Conservation (phyloP, 2,329 filamentous ascomycete species). For the Chalaropsis thielavioides region DNA sequence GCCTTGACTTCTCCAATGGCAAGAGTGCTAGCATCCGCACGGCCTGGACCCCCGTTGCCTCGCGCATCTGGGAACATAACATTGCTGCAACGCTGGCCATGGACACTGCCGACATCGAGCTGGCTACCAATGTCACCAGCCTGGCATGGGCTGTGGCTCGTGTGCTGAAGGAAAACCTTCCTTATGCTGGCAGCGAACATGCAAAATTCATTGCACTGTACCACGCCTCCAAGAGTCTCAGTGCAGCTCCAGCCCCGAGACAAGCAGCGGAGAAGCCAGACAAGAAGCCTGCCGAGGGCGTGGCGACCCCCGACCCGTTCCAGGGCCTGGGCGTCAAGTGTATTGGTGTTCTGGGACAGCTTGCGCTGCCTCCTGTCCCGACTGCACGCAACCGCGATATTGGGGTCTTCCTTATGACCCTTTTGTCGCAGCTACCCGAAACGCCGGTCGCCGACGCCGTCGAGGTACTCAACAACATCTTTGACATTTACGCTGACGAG, state of each 20-base stretch:
- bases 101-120: conserved; percentile 45
- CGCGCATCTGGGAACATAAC: conserved; percentile 42
- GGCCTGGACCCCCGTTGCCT: conserved; percentile 40
- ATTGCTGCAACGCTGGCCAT: conserved; percentile 43
- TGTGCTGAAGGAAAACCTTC: conserved; percentile 27
- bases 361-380: conserved; percentile 42
- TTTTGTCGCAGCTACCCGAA: conserved; percentile 37
- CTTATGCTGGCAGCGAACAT: conserved; percentile 34
- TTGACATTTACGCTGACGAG: conserved; percentile 53
- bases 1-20: conserved; percentile 42
- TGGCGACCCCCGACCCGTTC: conserved; percentile 38
- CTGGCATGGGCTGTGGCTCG: conserved; percentile 52
- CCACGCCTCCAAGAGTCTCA: conserved; percentile 28
- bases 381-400: conserved; percentile 45
- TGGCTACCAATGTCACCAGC: conserved; percentile 49
- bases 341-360: conserved; percentile 49
- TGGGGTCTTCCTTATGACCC: conserved; percentile 45
- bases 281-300: conserved; percentile 13
- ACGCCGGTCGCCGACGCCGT: conserved; percentile 43
- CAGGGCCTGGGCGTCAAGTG: conserved; percentile 51
- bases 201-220: conserved; percentile 51
- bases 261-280: conserved; percentile 19
- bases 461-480: conserved; percentile 51
- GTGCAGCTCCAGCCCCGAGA: conserved; percentile 25
- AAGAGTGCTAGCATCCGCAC: conserved; percentile 37